These are phyloP conservation scores for Monosporascus sp. DNA, from an alignment of 2,329 filamentous ascomycete genomes.

Conservation along the genomic window DNA sequence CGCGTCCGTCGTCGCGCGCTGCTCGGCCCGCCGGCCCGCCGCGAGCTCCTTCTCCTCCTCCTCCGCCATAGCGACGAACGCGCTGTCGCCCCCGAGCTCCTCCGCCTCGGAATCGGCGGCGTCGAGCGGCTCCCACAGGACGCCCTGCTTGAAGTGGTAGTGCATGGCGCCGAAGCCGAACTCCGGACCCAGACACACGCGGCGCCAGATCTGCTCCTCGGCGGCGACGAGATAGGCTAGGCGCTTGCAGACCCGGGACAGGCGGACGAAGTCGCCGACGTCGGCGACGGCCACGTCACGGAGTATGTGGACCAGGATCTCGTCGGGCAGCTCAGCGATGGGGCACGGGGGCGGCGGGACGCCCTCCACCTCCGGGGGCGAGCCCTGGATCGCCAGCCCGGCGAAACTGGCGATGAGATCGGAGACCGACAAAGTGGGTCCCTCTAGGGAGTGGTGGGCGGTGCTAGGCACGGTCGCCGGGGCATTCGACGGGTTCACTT, in stretches of 20 bases:
- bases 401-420: constrained; percentile 76
- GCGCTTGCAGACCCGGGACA: constrained; percentile 78
- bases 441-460: constrained; percentile 52
- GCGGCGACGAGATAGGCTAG: constrained; percentile 79
- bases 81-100: constrained; percentile 17
- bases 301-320: constrained; percentile 78
- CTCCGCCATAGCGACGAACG: constrained; percentile 29
- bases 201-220: constrained; percentile 83
- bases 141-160: constrained; percentile 65
- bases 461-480: constrained; percentile 45
- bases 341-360: constrained; percentile 73
- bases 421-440: constrained; percentile 48
- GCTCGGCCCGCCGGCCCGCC: constrained; percentile 26
- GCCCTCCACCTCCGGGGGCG: constrained; percentile 64
- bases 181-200: constrained; percentile 61
- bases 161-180: constrained; percentile 82
- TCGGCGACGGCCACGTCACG: constrained; percentile 67
- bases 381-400: constrained; percentile 59
- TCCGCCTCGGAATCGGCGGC: constrained; percentile 5
- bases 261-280: constrained; percentile 67
- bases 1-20: constrained; percentile 31
- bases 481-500: constrained; percentile 34
- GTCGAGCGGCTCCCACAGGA: constrained; percentile 49
- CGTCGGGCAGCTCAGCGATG: constrained; percentile 70
- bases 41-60: constrained; percentile 34